These are phyloP conservation scores for Beta vulgaris DNA, from an alignment of 148 eudicot genomes.

Conservation along the genomic window DNA sequence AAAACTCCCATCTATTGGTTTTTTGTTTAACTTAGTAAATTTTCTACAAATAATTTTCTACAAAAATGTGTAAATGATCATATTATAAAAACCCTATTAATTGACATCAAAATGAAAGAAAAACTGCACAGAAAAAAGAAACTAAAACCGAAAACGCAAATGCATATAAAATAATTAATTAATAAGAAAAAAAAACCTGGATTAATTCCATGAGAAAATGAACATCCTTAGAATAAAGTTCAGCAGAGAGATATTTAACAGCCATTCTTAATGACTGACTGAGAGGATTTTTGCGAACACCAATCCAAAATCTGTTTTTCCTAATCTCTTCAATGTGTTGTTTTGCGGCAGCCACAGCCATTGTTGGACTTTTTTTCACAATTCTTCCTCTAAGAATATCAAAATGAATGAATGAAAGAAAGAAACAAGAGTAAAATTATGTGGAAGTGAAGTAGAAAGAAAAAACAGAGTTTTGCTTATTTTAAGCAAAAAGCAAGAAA, in stretches of 20 bases:
- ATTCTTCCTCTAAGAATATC: neutral
- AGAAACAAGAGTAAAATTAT: neutral
- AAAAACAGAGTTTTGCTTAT: neutral
- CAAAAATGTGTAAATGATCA: no score
- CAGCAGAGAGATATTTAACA: constrained; percentile 57
- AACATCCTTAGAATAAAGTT: constrained; percentile 59
- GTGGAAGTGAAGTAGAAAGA: neutral
- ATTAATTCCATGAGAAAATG: constrained; percentile 71
- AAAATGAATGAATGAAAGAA: neutral
- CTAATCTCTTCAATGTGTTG: constrained; percentile 57
- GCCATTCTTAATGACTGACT: constrained; percentile 44
- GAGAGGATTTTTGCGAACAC: constrained; percentile 39
- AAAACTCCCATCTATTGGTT: no score
- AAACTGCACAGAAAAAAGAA: no score
- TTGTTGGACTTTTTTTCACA: no score
- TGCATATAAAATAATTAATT: neutral
- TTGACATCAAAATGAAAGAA: no score
- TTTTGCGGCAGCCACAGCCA: constrained; percentile 26
- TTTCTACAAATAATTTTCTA: no score
- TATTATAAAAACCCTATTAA: no score
- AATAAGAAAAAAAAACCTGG: constrained; percentile 38
- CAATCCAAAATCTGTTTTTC: constrained; percentile 46
- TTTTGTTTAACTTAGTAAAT: no score
- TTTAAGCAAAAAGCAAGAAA: neutral
- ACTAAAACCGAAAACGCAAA: neutral